Evolutionary conservation across 2,329 filamentous ascomycete genomes (phyloP), one percentile per base, ranked within the genome.

Genomic region (Monilinia aucupariae): DNA sequence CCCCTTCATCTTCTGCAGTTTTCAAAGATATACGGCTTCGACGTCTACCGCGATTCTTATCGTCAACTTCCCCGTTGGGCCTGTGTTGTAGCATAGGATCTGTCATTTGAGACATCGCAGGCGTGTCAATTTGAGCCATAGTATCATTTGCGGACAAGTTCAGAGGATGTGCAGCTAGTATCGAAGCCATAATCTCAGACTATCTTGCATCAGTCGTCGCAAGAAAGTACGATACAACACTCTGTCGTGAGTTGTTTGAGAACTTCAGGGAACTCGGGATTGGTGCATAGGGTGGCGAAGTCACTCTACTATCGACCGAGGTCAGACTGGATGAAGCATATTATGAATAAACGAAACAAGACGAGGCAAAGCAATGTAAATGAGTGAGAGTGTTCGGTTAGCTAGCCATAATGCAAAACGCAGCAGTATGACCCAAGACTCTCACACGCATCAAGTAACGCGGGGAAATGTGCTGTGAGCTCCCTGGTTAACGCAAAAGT

Each of bases 11-110:
- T 45, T 71, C 70, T 49, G 71, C 69, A 17, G 63, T 67, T 22
- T 67, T 67, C 30, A 52, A 67, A 22, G 70, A 66, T 10, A 66
- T 67, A n/a, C 71, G 68, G 66, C 68, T 73, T 63, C 70, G 67
- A 9, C 67, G 71, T 62, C 73, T 68, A 13, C 73, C 72, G 54
- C 72, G 70, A 59, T 62, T 68, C 50, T 73, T 74, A 22, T 69
- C 68, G 37, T 71, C 70, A n/a, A 50, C 37, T 55, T 71, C 68
- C 17, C 63, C 64, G 34, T 70, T 71, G n/a, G 61, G 50, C 27
- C 67, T 65, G 34, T 64, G 65, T 34, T 70, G 68, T 48, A 68
- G 51, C 25, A 65, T 60, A 22, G 70, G 64, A 48, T 73, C 67
- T 45, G 68, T 62, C 17, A 68, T 66, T 53, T 70, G 68, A 41